A percentile compares a stretch with the other conserved stretches of the same genome.
These are phyloP conservation scores for Angophora floribunda DNA, from an alignment of 345 rosid species.

Conservation along the genomic window DNA sequence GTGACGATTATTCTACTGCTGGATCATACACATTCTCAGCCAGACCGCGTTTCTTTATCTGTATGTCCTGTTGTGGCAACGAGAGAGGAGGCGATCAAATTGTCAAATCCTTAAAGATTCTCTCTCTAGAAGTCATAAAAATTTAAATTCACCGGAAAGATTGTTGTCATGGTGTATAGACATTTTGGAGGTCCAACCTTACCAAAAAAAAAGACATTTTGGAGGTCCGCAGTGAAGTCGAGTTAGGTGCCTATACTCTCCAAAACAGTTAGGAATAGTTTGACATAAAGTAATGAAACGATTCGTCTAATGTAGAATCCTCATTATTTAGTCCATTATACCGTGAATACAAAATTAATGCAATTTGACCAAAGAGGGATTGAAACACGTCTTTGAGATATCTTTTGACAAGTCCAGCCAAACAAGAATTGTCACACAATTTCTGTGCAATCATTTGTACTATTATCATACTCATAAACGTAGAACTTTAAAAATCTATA, in stretches of 20 bases:
- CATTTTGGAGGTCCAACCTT: not conserved
- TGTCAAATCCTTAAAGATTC: not conserved
- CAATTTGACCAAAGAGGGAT: not conserved
- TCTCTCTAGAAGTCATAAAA: not conserved
- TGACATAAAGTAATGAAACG: not conserved
- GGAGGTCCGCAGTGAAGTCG: not conserved
- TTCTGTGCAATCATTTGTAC: not conserved
- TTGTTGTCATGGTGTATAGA: not conserved
- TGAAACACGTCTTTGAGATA: not conserved
- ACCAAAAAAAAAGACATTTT: too few species aligned
- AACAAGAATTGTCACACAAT: not conserved
- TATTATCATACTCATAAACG: not conserved
- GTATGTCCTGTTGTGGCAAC: not conserved
- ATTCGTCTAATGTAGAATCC: not conserved
- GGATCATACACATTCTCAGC: not conserved
- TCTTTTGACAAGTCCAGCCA: not conserved
- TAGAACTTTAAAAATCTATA: not conserved
- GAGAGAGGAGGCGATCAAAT: not conserved
- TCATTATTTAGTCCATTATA: not conserved
- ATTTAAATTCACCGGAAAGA: not conserved
- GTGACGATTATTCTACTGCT: not conserved
- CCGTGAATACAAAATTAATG: not conserved
- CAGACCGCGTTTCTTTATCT: not conserved
- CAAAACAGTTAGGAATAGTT: not conserved
- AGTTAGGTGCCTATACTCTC: not conserved